Base-by-base conservation (phyloP, 1,284 basidiomycete genomes). In the Ceratobasidium sp. region DNA sequence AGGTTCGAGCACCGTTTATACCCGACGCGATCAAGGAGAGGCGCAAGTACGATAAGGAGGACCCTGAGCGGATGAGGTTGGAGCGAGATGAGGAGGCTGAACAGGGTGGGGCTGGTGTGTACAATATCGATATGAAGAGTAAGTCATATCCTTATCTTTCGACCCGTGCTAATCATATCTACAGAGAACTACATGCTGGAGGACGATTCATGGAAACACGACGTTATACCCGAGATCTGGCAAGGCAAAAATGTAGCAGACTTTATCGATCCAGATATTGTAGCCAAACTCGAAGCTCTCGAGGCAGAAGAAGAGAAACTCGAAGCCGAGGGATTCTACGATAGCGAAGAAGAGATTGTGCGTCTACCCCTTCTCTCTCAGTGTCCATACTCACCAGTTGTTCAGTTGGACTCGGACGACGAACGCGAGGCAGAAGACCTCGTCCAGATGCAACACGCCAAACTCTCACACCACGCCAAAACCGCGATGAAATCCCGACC, bases 231-330 rank as follows among this genome's bases (percentile, higher is more conserved):
- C 40, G 98, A 99, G 86, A 94, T 99, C 83, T 92, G 96, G 91
- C 91, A 99, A 81, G 98, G 97, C 86, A 99, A 99, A 91, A 99
- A 99, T 87, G 88, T 99, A 77, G 97, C 97, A 54, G 97, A 99
- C 89, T 99, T 99, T 82, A 94, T 99, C 85, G 98, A 99, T 85
- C 94, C 96, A n/a, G 98, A 99, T 83, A 99, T 99, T 81, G 91
- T 92, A 56, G 96, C 97, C 86, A 97, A 96, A 86, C 92, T 99
- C 78, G 97, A 99, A 84, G 97, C 96, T 12, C 91, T 99, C 74
- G 98, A 99, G 87, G 91, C 94, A 52, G 97, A 99, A 84, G 97
- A 99, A 86, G 97, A 98, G 86, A 91, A 91, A 82, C 89, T 99
- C 40, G 90, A 96, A 84, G 93, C 92, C 0, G 95, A 99, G 83